These are phyloP conservation scores for Saitozyma podzolica DNA, from an alignment of 768 basidiomycete genomes.

Conservation along the genomic window DNA sequence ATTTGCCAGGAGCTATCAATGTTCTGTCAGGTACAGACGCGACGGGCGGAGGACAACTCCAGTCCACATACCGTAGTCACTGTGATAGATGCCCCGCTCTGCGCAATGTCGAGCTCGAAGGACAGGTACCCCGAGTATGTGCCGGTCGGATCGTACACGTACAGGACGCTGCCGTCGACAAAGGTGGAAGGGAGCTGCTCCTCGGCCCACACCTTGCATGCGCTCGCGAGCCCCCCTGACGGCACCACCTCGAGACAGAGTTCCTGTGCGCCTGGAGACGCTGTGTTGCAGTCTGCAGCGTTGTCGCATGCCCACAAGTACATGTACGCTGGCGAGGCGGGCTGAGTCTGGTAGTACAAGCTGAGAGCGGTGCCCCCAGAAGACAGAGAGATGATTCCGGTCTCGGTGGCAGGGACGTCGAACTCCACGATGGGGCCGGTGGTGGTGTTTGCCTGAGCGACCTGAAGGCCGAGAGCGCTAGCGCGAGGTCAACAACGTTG, in stretches of 20 bases:
- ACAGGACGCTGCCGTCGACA: not conserved
- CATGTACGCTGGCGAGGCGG: not conserved
- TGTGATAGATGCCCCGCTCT: too few species aligned
- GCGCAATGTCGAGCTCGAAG: too few species aligned
- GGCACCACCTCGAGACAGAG: not conserved
- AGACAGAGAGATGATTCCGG: not conserved
- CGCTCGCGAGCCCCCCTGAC: not conserved
- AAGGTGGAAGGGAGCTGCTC: not conserved
- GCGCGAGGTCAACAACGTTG: too few species aligned
- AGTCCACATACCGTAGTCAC: too few species aligned
- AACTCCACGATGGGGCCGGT: not conserved
- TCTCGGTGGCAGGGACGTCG: not conserved
- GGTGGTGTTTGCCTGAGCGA: not conserved
- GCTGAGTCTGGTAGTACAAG: not conserved
- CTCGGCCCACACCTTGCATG: not conserved
- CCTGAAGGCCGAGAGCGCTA: not conserved
- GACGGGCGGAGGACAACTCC: too few species aligned
- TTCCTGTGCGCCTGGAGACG: not conserved
- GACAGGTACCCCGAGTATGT: not conserved
- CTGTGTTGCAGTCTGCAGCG: not conserved
- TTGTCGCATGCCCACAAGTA: not conserved
- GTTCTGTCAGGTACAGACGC: too few species aligned
- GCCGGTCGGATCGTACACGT: slow-evolving; percentile 1
- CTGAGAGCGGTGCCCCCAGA: not conserved
- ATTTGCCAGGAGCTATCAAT: too few species aligned